Base-by-base conservation (phyloP, 2,329 filamentous ascomycete species). In the Stenocarpella maydis region DNA sequence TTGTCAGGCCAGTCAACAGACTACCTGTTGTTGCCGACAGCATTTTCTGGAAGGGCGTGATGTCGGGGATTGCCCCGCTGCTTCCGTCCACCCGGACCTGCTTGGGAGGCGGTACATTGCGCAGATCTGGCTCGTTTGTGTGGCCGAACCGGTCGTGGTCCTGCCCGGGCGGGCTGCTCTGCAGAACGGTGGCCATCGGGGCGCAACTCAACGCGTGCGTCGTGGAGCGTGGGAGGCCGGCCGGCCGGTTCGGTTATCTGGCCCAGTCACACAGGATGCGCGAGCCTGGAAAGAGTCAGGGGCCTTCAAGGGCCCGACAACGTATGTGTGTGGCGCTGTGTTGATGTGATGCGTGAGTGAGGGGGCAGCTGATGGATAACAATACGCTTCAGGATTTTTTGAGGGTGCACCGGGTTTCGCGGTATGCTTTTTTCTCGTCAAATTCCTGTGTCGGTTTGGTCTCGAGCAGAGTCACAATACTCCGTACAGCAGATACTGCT, bases 21-120 rank as follows among this genome's bases (percentile, higher is more conserved):
- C 95, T 98, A 70, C 96, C 96, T 67, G 92, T 91, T 73, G 95
- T 93, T 61, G 96, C 96, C 68, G 95, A 97, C 67, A 97, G 80
- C 96, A 99, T 99, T 84, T 95, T 96, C 83, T 98, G 95, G 15
- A 87, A 81, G 26, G 94, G 87, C 6, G 95, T 94, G 73, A 97
- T 93, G 71, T 95, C 90, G 39, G 68, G 58, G 19, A 60, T 14
- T 14, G 68, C 41, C 53, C 53, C 45, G 45, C 55, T 28, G 24
- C 47, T 45, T 26, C 24, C 79, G 66, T 77, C 75, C 26, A 17
- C 79, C 63, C 76, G 75, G 43, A 81, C 80, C 71, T 78, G 75
- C 37, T 78, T 73, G 9, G 77, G 75, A 4, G 80, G 76, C 37
- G 78, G 74, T 73, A 78, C 77, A 21, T 77, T 77, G 52, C 73